Evolutionary conservation across 2,329 filamentous ascomycete genomes (phyloP).

Genomic region (Fusarium tjaetaba): DNA sequence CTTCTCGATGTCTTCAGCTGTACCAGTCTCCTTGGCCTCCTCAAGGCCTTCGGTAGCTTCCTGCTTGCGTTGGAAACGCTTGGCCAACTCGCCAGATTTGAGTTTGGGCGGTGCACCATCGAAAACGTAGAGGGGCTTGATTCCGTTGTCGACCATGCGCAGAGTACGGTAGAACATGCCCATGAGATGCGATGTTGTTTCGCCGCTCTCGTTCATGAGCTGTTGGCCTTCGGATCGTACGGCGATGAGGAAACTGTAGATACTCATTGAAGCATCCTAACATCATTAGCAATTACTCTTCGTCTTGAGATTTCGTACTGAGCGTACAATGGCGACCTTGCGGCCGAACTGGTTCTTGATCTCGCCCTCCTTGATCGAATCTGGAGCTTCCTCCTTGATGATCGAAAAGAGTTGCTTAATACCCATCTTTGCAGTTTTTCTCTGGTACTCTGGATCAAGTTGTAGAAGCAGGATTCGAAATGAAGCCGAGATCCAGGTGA

Average conservation of each 20-base stretch:
- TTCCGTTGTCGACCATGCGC: slow-evolving; percentile 97
- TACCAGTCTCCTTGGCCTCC: slow-evolving; percentile 96
- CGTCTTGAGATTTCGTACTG: neutral
- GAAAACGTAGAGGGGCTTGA: slow-evolving; percentile 98
- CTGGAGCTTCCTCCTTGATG: slow-evolving; percentile 93
- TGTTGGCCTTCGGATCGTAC: slow-evolving; percentile 97
- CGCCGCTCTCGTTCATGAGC: slow-evolving; percentile 92
- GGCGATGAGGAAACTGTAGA: slow-evolving; percentile 98
- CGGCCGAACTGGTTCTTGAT: slow-evolving; percentile 99
- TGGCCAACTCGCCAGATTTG: slow-evolving; percentile 96
- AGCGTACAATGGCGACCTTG: slow-evolving; percentile 93
- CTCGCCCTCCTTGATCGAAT: slow-evolving; percentile 93
- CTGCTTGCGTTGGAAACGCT: slow-evolving; percentile 93
- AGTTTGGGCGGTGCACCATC: slow-evolving; percentile 96
- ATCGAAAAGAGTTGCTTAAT: slow-evolving; percentile 81
- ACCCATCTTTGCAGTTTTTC: slow-evolving; percentile 58
- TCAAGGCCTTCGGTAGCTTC: slow-evolving; percentile 91
- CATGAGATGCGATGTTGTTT: slow-evolving; percentile 98
- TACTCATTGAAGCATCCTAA: slow-evolving; percentile 84
- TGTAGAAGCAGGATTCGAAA: neutral
- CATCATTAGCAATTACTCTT: slow-evolving; percentile 5
- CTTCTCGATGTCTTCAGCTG: slow-evolving; percentile 96
- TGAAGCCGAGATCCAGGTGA: neutral
- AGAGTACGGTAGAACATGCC: slow-evolving; percentile 99
- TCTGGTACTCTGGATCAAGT: neutral